phyloP scores from a whole-genome alignment of 768 basidiomycete genomes.

The Lentinula lateritia region DNA sequence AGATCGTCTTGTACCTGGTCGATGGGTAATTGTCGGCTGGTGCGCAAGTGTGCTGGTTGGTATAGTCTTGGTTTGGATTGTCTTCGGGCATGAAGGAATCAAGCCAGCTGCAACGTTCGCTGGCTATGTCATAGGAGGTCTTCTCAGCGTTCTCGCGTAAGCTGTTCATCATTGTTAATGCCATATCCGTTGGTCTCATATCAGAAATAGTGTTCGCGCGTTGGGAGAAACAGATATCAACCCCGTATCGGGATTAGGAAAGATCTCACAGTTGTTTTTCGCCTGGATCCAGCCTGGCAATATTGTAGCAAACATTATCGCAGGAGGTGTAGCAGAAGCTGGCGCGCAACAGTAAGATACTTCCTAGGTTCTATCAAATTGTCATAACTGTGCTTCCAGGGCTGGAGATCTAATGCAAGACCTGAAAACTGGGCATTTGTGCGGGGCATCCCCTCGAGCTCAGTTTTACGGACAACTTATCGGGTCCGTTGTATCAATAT shows the following conservation, averaged over 20 bases:
- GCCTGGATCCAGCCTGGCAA: slow-evolving; percentile 93
- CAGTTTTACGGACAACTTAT: slow-evolving; percentile 94
- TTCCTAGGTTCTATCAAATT: neutral
- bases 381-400: slow-evolving; percentile 29
- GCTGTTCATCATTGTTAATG: slow-evolving; percentile 16
- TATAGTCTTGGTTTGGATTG: slow-evolving; percentile 75
- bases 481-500: slow-evolving; percentile 81
- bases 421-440: slow-evolving; percentile 93
- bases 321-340: slow-evolving; percentile 93
- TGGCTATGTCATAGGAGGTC: slow-evolving; percentile 75
- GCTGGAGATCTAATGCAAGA: slow-evolving; percentile 99
- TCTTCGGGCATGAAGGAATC: slow-evolving; percentile 90
- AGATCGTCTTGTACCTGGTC: slow-evolving; percentile 73
- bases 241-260: slow-evolving; percentile 89
- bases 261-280: slow-evolving; percentile 91
- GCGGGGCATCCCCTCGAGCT: slow-evolving; percentile 84
- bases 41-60: slow-evolving; percentile 57
- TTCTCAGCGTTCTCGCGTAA: slow-evolving; percentile 85
- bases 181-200: slow-evolving; percentile 6
- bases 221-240: slow-evolving; percentile 95
- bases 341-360: slow-evolving; percentile 80
- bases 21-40: slow-evolving; percentile 75
- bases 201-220: slow-evolving; percentile 67
- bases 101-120: slow-evolving; percentile 92
- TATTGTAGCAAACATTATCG: slow-evolving; percentile 96